phyloP scores from a whole-genome alignment of 331 rosid species.

The Prunus yedoensis region DNA sequence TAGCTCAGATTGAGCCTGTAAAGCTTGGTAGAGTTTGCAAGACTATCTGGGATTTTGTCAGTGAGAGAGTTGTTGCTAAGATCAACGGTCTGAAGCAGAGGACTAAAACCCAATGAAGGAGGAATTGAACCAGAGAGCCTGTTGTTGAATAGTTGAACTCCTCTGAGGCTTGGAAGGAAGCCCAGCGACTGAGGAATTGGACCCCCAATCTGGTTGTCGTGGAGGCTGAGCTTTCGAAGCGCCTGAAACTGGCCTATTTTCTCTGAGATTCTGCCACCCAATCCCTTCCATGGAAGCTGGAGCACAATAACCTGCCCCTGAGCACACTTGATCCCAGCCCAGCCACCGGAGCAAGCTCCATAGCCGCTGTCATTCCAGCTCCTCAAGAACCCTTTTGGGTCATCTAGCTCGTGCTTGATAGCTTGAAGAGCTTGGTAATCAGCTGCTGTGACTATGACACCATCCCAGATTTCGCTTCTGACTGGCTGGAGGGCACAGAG shows the following conservation, averaged over 20 bases:
- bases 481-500: constrained; percentile 28
- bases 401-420: constrained; percentile 74
- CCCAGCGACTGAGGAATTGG: constrained; percentile 83
- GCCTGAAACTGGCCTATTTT: constrained; percentile 78
- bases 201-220: constrained; percentile 72
- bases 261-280: constrained; percentile 67
- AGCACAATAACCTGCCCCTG: constrained; percentile 91
- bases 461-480: constrained; percentile 68
- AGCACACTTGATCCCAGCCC: constrained; percentile 94
- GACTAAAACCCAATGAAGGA: constrained; percentile 70
- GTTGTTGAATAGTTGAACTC: constrained; percentile 83
- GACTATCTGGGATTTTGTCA: constrained; percentile 62
- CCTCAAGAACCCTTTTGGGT: constrained; percentile 76
- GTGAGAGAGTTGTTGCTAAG: constrained; percentile 61
- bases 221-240: constrained; percentile 86
- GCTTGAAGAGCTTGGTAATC: constrained; percentile 83
- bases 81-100: constrained; percentile 82
- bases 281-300: constrained; percentile 90
- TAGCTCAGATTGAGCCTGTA: constrained; percentile 68
- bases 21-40: constrained; percentile 76
- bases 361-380: constrained; percentile 88
- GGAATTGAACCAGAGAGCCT: constrained; percentile 71
- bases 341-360: constrained; percentile 91
- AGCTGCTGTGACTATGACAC: constrained; percentile 78
- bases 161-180: constrained; percentile 74